Conservation (phyloP, 2,329 filamentous ascomycete genomes). For the Cladosporium sp. region DNA sequence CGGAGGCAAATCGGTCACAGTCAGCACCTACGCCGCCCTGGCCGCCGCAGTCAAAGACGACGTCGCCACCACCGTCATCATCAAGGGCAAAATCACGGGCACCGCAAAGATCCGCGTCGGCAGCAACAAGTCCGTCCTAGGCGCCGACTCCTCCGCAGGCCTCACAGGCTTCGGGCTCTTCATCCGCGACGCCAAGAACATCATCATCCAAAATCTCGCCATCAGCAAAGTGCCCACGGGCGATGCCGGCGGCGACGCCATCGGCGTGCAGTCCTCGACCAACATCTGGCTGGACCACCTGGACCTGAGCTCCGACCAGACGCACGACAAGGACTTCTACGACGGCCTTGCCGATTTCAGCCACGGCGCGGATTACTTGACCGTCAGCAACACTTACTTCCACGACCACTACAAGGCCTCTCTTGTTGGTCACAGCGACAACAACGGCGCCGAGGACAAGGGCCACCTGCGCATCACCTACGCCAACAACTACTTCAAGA, state of each 20-base stretch:
- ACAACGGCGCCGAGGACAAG: constrained; percentile 58
- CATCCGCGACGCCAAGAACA: constrained; percentile 53
- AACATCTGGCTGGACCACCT: constrained; percentile 68
- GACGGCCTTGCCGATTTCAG: constrained; percentile 67
- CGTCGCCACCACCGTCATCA: constrained; percentile 45
- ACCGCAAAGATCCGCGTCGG: constrained; percentile 48
- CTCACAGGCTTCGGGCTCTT: constrained; percentile 50
- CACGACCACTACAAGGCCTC: constrained; percentile 64
- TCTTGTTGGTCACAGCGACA: constrained; percentile 62
- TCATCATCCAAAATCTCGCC: constrained; percentile 59
- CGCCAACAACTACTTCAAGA: constrained; percentile 65
- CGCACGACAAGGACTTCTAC: constrained; percentile 68
- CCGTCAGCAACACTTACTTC: constrained; percentile 49
- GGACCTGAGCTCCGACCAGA: constrained; percentile 61
- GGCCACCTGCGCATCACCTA: constrained; percentile 66
- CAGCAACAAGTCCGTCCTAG: constrained; percentile 55
- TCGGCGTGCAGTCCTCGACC: constrained; percentile 50
- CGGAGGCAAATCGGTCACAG: constrained; percentile 48
- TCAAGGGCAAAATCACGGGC: constrained; percentile 49
- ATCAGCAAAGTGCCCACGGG: constrained; percentile 51
- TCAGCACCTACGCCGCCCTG: constrained; percentile 47
- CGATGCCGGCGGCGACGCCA: constrained; percentile 50
- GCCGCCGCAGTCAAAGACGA: constrained; percentile 37
- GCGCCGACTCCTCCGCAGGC: constrained; percentile 45
- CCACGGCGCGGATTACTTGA: constrained; percentile 64